Percentiles rank a stretch among this genome's conserved stretches.
Conservation (phyloP, 2,329 filamentous ascomycete species). For the Beauveria asiatica region DNA sequence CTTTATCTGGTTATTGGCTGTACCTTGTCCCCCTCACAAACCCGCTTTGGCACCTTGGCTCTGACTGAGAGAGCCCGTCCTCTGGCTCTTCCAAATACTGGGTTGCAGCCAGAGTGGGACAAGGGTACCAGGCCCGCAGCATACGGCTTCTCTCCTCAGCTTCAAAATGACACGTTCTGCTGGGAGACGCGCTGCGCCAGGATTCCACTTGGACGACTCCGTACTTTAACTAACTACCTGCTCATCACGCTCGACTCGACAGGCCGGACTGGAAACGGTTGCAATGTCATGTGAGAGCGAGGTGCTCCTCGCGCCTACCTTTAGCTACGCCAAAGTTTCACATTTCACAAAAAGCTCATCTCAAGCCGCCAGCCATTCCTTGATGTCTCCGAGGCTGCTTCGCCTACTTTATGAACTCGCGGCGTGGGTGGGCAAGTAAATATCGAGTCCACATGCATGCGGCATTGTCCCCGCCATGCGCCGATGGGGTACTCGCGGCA, state of each 20-base stretch:
- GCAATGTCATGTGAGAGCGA: neutral
- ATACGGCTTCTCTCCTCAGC: neutral
- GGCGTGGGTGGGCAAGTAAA: neutral
- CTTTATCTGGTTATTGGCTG: neutral
- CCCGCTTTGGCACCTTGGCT: neutral
- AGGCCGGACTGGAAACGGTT: neutral
- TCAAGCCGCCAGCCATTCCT: neutral
- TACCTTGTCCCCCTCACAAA: neutral
- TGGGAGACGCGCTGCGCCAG: neutral
- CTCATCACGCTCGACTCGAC: neutral
- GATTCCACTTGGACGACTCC: neutral
- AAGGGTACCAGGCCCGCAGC: neutral
- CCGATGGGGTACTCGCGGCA: neutral
- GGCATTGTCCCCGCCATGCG: neutral
- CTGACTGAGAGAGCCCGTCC: neutral
- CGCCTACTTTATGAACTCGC: neutral
- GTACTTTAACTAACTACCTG: no score
- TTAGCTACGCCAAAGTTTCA: neutral
- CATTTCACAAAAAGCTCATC: neutral
- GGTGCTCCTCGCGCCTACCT: neutral
- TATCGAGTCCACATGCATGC: neutral
- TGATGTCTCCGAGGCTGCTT: neutral
- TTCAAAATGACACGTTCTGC: neutral
- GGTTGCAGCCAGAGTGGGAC: slow-evolving; percentile 5
- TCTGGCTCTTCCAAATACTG: neutral